Evolutionary conservation across 1,284 basidiomycete species (phyloP).

Genomic region (Irpex sp.): DNA sequence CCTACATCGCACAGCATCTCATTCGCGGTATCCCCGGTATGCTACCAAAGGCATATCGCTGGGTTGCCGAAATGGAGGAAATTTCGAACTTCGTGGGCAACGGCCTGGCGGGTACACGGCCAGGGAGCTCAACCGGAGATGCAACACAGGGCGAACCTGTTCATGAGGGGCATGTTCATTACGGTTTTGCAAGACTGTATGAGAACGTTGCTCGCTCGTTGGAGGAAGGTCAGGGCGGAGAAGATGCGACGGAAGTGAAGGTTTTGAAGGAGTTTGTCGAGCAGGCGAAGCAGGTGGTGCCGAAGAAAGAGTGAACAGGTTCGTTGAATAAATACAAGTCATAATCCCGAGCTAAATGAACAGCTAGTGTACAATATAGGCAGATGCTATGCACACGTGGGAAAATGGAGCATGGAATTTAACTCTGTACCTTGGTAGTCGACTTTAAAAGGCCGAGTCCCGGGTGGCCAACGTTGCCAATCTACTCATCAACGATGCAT

Average conservation of each 20-base stretch:
- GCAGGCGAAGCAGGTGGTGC: constrained; percentile 27
- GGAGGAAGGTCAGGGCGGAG: constrained; percentile 23
- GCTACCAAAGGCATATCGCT: constrained; percentile 57
- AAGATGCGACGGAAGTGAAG: constrained; percentile 32
- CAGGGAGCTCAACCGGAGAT: neutral
- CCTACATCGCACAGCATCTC: constrained; percentile 36
- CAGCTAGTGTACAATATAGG: neutral
- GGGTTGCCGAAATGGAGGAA: constrained; percentile 57
- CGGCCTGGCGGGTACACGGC: constrained; percentile 21
- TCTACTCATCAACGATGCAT: too few relatives aligned
- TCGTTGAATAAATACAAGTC: neutral
- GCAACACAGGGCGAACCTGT: constrained; percentile 7
- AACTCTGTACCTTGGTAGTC: too few relatives aligned
- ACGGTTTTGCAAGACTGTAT: constrained; percentile 43
- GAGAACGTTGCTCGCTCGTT: constrained; percentile 37
- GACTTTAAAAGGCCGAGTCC: too few relatives aligned
- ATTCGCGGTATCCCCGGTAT: constrained; percentile 36
- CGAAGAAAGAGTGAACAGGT: constrained; percentile 4
- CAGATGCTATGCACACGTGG: too few relatives aligned
- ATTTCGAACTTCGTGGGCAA: constrained; percentile 49
- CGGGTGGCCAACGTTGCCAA: too few relatives aligned
- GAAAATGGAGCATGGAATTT: too few relatives aligned
- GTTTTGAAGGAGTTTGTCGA: constrained; percentile 42
- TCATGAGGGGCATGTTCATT: constrained; percentile 30
- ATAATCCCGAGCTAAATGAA: neutral